Evolutionary conservation across 1,139 yeast species (phyloP).

Genomic region (Yamadazyma sp.): DNA sequence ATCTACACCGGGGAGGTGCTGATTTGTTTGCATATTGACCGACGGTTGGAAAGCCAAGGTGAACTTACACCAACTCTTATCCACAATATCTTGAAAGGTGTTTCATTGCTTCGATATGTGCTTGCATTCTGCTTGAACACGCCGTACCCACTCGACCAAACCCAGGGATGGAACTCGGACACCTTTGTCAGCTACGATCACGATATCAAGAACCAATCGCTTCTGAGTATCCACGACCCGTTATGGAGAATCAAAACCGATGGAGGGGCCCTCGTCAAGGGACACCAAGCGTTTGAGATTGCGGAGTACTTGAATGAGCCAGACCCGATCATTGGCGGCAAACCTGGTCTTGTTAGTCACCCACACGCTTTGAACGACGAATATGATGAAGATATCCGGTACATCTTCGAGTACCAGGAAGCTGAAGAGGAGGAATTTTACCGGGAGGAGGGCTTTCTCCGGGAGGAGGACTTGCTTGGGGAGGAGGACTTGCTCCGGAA

Average conservation of each 20-base stretch:
- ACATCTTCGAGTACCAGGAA: slow-evolving; percentile 51
- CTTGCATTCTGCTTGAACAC: slow-evolving; percentile 58
- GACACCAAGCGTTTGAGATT: slow-evolving; percentile 10
- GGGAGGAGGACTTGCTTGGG: too few species aligned
- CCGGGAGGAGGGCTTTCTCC: too few species aligned
- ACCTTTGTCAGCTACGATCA: slow-evolving; percentile 5
- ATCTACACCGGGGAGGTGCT: slow-evolving; percentile 57
- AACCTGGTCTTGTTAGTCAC: too few species aligned
- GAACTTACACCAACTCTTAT: slow-evolving; percentile 49
- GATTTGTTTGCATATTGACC: slow-evolving; percentile 62
- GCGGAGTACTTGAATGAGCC: background rate
- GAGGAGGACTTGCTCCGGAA: too few species aligned
- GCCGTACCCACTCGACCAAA: background rate
- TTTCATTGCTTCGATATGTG: slow-evolving; percentile 61
- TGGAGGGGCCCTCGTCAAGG: slow-evolving; percentile 44
- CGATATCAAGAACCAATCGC: slow-evolving; percentile 9
- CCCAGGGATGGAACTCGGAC: background rate
- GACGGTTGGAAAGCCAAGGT: slow-evolving; percentile 51
- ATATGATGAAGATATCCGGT: slow-evolving; percentile 71
- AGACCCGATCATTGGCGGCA: too few species aligned
- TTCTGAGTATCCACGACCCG: slow-evolving; percentile 55
- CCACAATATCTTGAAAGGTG: slow-evolving; percentile 57
- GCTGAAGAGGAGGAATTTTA: background rate
- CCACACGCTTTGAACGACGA: slow-evolving; percentile 47
- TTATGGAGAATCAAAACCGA: slow-evolving; percentile 54